Evolutionary conservation across 176 grass and related monocot species (phyloP), one percentile per base, ranked within the genome.

Genomic region (Musa troglodytarum): DNA sequence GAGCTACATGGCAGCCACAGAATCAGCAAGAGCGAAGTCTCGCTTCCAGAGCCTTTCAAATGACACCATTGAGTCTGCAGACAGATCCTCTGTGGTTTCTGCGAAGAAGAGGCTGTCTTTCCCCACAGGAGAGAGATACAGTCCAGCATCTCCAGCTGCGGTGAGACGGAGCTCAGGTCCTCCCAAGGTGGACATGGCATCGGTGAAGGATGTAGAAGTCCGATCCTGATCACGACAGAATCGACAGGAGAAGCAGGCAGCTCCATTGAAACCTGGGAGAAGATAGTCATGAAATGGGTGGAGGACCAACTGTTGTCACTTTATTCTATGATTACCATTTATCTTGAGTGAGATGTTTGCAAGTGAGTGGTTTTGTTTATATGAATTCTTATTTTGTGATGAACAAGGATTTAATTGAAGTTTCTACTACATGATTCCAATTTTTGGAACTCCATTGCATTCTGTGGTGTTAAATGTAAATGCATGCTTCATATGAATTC

Each of bases 101-200:
- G 88, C 58, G 9, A 98, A 93, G 90, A 98, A 93, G 76, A 90
- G 76, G 83, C 70, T 98, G 52, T 91, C 88, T 77, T 98, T 93
- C 72, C 90, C 89, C 49, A 73, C 74, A 11, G 90, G 89, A 11
- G 77, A 85, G 26, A 76, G 76, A 23, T 65, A 77, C 52, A 50
- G 11, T 49, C 22, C 50, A 1, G 84, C 9, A 1, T 78, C 82
- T 23, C 82, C 75, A 2, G 83, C 83, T 1, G 83, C 79, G 21
- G 86, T 82, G 85, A 79, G 93, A 65, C 81, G 93, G 19, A 90
- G 90, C 68, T 96, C 93, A 11, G 93, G 87, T 11, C 93, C 93
- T 57, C 93, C 93, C 24, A 96, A 96, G 78, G 87, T 92, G 70
- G 89, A 81, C 57, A 78, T 70, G 9, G 54, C 62, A 65, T 77